Conservation (phyloP, 352 stramenopile species). For the Hyaloperonospora arabidopsidis region DNA sequence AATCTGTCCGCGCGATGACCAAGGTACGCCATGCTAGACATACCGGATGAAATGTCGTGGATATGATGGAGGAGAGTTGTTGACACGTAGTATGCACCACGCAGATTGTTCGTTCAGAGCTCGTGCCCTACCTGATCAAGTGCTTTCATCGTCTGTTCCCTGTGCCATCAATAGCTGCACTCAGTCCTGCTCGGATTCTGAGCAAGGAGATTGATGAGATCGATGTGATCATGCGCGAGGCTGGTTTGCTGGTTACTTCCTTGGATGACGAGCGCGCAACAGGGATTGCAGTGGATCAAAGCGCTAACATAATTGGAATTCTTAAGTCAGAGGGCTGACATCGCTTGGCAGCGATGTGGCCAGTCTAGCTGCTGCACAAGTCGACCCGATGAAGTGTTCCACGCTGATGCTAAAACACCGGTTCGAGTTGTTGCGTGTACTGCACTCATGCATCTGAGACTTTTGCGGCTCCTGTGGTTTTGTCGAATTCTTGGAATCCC, state of each 20-base stretch:
- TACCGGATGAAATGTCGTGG: not conserved
- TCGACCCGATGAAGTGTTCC: not conserved
- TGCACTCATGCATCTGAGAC: not conserved
- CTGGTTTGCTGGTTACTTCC: conserved; percentile 21
- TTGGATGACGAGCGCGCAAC: conserved; percentile 4
- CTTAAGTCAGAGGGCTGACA: conserved; percentile 1
- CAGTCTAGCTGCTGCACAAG: not conserved
- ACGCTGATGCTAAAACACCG: too few relatives aligned
- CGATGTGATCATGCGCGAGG: conserved; percentile 40
- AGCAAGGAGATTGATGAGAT: conserved; percentile 31
- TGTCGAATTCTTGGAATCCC: too few relatives aligned
- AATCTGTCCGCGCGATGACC: conserved; percentile 48
- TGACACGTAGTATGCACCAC: not conserved
- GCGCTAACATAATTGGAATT: conserved; percentile 10
- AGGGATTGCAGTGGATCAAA: conserved; percentile 26
- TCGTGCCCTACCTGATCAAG: conserved; percentile 62
- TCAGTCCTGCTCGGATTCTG: conserved; percentile 14
- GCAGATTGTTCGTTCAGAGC: conserved; percentile 45
- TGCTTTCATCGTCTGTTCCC: conserved; percentile 71
- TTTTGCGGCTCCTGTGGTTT: too few relatives aligned
- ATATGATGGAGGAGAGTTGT: too few relatives aligned
- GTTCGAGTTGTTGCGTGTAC: not conserved
- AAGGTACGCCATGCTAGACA: conserved; percentile 27
- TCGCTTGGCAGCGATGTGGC: not conserved
- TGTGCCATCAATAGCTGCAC: conserved; percentile 17